Base-by-base conservation (phyloP, 768 basidiomycete species). In the Kwoniella dejecticola region DNA sequence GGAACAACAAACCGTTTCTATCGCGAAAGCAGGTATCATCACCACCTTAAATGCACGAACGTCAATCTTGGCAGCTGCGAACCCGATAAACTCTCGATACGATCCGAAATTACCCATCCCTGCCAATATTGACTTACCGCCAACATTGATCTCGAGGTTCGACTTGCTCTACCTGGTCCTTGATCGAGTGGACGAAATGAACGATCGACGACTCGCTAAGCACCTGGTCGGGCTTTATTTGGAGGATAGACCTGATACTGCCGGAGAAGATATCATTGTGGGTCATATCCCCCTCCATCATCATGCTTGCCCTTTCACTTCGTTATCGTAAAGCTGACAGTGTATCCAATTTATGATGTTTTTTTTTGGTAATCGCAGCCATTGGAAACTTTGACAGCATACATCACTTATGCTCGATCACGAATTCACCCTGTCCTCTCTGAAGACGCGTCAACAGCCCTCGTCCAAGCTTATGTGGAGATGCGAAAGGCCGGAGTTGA, bases 1-100 rank as follows among this genome's bases (percentile, higher is more conserved):
- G 94, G 95, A 98, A 80, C 96, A 98, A 79, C 96, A 99, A 81
- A 99, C 96, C 0, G 97, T 99, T 58, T 98, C 95, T 2, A 99
- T 99, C 65, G 96, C 96, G 42, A 99, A 98, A 80, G 96, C 96
- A 4, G 96, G 96, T 23, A 99, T 99, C 75, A 94, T 95, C 8
- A 99, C 96, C 7, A 98, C 96, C 1, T 83, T 99, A 47, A 98
- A 98, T 72, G 96, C 96, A 24, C 88, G 96, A 52, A 95, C 95
- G 1, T 98, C 96, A 7, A 91, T 99, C 74, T 86, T 99, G 13
- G 96, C 96, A 0, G 96, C 94, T 5, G 96, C 96, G 23, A 98
- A 99, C 76, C 96, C 96, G 0, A 90, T 98, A 26, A 91, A 89
- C 89, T 52, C 57, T 6, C 36, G 62, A 63, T 57, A 62, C 29